Base-by-base conservation (phyloP, 805 yeast species). In the Citeromyces matritensis region DNA sequence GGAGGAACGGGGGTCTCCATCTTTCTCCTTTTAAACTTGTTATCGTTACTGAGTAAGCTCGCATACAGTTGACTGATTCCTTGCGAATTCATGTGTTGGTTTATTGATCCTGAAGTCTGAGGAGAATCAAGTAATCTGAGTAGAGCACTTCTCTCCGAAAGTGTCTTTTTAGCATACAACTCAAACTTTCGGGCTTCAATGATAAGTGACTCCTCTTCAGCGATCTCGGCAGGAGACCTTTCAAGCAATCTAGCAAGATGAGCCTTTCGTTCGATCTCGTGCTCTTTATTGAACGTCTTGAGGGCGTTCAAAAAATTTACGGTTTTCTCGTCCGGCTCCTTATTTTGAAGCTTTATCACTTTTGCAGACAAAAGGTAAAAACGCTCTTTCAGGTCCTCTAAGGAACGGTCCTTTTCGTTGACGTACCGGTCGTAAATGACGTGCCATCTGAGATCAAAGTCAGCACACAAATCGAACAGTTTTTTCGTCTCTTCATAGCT, bases 151-250 rank as follows among this genome's bases (percentile, higher is more conserved):
- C 98, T 65, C 49, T 91, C 98, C 30, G 64, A 57, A 33, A 85
- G 63, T 63, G 88, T 80, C 50, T 82, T 80, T 57, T 84, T 86
- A 0, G 96, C 94, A 2, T 94, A 82, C 35, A 84, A 69, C 47
- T 91, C 97, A 39, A 91, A 82, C 40, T 88, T 75, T 30, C 94
- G 69, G 3, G 96, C 93, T 49, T 91, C 98, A 21, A 88, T 75
- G 8, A 91, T 82, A 31, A 91, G 60, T 0, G 94, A 84, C 50
- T 91, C 97, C 48, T 91, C 99, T 56, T 91, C 98, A 1, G 97
- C 97, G 29, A 91, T 82, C 49, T 91, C 98, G 0, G 96, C 94
- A 1, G 98, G 96, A 3, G 88, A 73, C 41, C 99, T 61, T 24
- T 73, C 73, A 27, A 88, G 60, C 25, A 91, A 57, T 37, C 82